These are phyloP conservation scores for Aureobasidium subglaciale DNA, from an alignment of 2,329 filamentous ascomycete species.

Conservation along the genomic window DNA sequence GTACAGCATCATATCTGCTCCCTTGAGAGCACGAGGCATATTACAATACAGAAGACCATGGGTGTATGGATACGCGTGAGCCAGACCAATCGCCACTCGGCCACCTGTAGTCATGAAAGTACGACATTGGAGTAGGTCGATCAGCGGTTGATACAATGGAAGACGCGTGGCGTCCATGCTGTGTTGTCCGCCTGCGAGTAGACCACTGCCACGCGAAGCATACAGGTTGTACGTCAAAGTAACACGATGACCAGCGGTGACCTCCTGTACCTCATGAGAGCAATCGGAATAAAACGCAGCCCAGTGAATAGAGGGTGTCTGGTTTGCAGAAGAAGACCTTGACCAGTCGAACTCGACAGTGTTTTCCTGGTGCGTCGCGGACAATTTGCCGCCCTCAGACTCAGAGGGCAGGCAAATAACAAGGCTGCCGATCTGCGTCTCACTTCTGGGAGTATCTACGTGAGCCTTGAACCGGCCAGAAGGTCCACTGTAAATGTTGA, in stretches of 20 bases:
- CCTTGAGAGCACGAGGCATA: conserved; percentile 23
- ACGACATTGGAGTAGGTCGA: conserved; percentile 25
- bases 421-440: conserved; percentile 22
- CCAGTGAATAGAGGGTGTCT: conserved; percentile 34
- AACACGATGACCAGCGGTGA: conserved; percentile 47
- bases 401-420: conserved; percentile 21
- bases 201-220: conserved; percentile 30
- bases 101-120: conserved; percentile 30
- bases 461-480: conserved; percentile 22
- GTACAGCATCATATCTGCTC: conserved; percentile 23
- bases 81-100: conserved; percentile 19
- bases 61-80: conserved; percentile 23
- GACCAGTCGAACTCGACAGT: conserved; percentile 38
- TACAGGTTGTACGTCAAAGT: conserved; percentile 57
- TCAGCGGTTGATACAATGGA: conserved; percentile 32
- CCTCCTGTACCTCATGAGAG: conserved; percentile 45
- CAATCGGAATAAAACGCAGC: conserved; percentile 49
- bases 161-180: conserved; percentile 29
- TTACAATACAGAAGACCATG: conserved; percentile 14
- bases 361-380: conserved; percentile 36
- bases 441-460: conserved; percentile 24
- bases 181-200: conserved; percentile 21
- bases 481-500: conserved; percentile 39
- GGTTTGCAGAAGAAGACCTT: background rate
- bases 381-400: conserved; percentile 35